Evolutionary conservation across 2,329 filamentous ascomycete species (phyloP).

Genomic region (Aspergillus carbonarius): DNA sequence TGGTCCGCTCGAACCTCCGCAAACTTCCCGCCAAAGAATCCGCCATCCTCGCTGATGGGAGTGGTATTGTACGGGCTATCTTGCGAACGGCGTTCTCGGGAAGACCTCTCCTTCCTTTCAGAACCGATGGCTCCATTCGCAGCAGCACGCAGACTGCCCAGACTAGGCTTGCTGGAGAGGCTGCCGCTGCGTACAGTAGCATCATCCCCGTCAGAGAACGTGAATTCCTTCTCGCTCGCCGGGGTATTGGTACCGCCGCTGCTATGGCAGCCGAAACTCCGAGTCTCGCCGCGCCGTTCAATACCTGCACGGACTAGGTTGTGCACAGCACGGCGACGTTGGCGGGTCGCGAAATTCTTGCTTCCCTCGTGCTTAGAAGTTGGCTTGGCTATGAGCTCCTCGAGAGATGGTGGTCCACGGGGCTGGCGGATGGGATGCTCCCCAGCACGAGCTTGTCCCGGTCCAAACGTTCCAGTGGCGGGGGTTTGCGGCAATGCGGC

Average conservation of each 20-base stretch:
- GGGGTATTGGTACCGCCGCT: constrained; percentile 79
- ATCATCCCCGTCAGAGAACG: constrained; percentile 73
- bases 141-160: constrained; percentile 73
- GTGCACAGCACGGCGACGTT: constrained; percentile 86
- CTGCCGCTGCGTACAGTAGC: constrained; percentile 75
- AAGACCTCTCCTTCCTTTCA: constrained; percentile 70
- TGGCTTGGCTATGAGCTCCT: constrained; percentile 85
- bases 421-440: constrained; percentile 94
- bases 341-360: constrained; percentile 93
- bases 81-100: constrained; percentile 56
- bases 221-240: constrained; percentile 74
- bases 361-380: constrained; percentile 93
- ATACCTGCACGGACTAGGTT: constrained; percentile 88
- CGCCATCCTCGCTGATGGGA: constrained; percentile 62
- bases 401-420: constrained; percentile 83
- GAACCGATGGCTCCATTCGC: constrained; percentile 85
- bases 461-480: constrained; percentile 81
- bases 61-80: constrained; percentile 60
- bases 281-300: constrained; percentile 72
- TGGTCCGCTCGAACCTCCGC: constrained; percentile 48
- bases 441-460: constrained; percentile 86
- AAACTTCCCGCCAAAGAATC: constrained; percentile 56
- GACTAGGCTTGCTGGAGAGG: constrained; percentile 71
- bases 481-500: constrained; percentile 78
- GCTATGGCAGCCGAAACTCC: constrained; percentile 64